Conservation (phyloP, 139 green algal genomes). For the Chlamydomonas sphaeroides region DNA sequence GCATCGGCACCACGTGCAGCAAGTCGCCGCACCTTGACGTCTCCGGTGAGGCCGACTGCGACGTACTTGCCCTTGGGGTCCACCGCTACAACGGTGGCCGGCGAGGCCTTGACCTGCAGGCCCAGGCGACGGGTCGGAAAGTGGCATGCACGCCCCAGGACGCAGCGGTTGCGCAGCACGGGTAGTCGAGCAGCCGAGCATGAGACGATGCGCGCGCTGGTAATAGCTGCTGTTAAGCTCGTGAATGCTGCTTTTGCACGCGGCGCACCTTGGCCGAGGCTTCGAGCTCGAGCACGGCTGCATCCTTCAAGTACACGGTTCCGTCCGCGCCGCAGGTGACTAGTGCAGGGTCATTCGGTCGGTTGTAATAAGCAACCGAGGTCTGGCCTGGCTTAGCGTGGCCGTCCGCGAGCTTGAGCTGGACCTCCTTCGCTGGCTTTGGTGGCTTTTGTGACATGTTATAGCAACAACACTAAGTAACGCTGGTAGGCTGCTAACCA, state of each 20-base stretch:
- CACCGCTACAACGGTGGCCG: conserved; percentile 19
- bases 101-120: background rate
- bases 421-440: conserved; percentile 26
- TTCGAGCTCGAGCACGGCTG: conserved; percentile 7
- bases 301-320: background rate
- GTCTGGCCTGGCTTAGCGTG: conserved; percentile 6
- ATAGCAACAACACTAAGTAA: no score
- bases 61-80: conserved; percentile 27
- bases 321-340: conserved; percentile 13
- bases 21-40: conserved; percentile 19
- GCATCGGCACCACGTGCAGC: no score
- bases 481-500: no score
- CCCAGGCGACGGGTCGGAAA: no score
- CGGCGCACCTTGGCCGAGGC: background rate
- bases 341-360: background rate
- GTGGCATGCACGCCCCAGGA: no score
- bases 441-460: no score
- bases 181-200: no score
- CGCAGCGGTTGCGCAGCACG: no score
- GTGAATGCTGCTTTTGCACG: no score
- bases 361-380: background rate
- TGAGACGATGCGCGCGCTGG: no score
- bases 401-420: background rate
- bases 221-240: no score
- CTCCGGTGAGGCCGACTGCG: conserved; percentile 5